Percentiles rank a stretch among this genome's conserved stretches.
phyloP scores from a whole-genome alignment of 2,329 filamentous ascomycete genomes.

The Lecanicillium sp. region DNA sequence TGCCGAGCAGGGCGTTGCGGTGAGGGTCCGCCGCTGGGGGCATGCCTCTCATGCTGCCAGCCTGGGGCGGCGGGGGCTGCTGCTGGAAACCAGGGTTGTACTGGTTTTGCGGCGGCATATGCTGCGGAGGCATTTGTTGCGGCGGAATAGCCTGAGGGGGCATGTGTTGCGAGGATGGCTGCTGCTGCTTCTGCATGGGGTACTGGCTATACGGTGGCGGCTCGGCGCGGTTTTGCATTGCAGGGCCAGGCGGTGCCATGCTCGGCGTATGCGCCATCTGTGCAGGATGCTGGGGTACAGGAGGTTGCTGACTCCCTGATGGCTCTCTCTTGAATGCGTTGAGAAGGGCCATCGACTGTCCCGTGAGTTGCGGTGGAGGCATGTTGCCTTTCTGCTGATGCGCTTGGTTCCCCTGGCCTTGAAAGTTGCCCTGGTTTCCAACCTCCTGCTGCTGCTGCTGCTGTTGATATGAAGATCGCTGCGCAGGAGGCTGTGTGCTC shows the following conservation, averaged over 20 bases:
- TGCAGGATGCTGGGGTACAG: constrained; percentile 13
- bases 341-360: constrained; percentile 38
- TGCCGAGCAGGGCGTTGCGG: constrained; percentile 43
- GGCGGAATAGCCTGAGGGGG: not conserved
- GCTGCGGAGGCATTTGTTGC: not conserved
- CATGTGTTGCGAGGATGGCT: not conserved
- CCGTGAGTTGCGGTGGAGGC: constrained; percentile 28
- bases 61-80: not conserved
- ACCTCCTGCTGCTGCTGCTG: constrained; percentile 19
- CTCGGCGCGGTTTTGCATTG: constrained; percentile 1
- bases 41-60: constrained; percentile 18
- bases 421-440: constrained; percentile 4
- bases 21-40: constrained; percentile 28
- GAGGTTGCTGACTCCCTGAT: constrained; percentile 17
- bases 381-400: not conserved
- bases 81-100: no score
- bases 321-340: constrained; percentile 37
- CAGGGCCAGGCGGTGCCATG: not conserved
- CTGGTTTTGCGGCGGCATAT: not conserved
- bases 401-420: not conserved
- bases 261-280: constrained; percentile 8
- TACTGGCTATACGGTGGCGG: constrained; percentile 13
- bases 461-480: constrained; percentile 21
- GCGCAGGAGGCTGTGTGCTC: constrained; percentile 14
- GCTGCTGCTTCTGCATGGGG: constrained; percentile 1